Percentiles rank a stretch among this genome's conserved stretches.
These are phyloP conservation scores for Lipomyces yarrowii DNA, from an alignment of 1,139 yeast genomes.

Conservation along the genomic window DNA sequence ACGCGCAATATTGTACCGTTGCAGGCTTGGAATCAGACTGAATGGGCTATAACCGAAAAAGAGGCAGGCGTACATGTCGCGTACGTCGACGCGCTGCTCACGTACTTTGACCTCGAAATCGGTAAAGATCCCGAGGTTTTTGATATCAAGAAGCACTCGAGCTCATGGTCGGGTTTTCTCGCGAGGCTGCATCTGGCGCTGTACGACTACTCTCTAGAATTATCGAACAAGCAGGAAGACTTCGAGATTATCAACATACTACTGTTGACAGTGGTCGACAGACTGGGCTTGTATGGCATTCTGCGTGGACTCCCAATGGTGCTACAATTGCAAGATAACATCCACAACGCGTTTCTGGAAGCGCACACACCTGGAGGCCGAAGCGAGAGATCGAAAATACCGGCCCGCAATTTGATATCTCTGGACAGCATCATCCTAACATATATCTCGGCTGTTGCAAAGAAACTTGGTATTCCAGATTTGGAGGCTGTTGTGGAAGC, in stretches of 20 bases:
- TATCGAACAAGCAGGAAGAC: slow-evolving; percentile 10
- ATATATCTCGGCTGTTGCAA: slow-evolving; percentile 14
- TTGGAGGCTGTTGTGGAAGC: slow-evolving; percentile 2
- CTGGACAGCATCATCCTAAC: slow-evolving; percentile 15
- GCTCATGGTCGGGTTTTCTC: slow-evolving; percentile 17
- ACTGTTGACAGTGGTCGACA: slow-evolving; percentile 9
- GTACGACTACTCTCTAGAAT: slow-evolving; percentile 17
- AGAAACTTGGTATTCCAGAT: slow-evolving; percentile 6
- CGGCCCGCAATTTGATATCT: slow-evolving; percentile 3
- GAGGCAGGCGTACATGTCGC: slow-evolving; percentile 13
- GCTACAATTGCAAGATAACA: slow-evolving; percentile 20
- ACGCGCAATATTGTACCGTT: slow-evolving; percentile 24
- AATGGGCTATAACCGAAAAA: slow-evolving; percentile 22
- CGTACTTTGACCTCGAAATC: slow-evolving; percentile 18
- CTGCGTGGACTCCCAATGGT: slow-evolving; percentile 28
- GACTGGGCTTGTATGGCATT: slow-evolving; percentile 20
- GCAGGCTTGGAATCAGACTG: slow-evolving; percentile 24
- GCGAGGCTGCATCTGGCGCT: slow-evolving; percentile 24
- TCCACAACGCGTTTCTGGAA: slow-evolving; percentile 4
- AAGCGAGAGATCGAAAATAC: neutral
- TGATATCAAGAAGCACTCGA: neutral
- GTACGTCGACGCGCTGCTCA: slow-evolving; percentile 21
- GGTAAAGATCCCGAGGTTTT: slow-evolving; percentile 8
- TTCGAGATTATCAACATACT: slow-evolving; percentile 13
- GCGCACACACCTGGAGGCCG: neutral